Percentiles rank a stretch among this genome's conserved stretches.
phyloP scores from a whole-genome alignment of 805 yeast species.

The Teunomyces tritomae region DNA sequence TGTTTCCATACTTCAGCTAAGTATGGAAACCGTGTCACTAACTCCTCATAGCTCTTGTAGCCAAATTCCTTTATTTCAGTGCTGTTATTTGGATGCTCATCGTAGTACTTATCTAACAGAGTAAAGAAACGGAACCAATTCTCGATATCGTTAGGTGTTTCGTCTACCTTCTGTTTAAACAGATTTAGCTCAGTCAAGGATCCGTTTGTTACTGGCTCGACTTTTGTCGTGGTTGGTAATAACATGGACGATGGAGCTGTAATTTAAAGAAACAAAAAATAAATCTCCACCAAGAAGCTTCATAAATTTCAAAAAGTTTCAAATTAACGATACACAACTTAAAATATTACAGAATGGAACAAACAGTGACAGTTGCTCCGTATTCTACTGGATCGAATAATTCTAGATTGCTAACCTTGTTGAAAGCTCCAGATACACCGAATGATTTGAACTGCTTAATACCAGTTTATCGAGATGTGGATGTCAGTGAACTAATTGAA shows the following conservation, averaged over 20 bases:
- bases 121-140: conserved; percentile 41
- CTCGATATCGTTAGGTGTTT: conserved; percentile 29
- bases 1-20: conserved; percentile 63
- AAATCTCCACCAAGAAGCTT: not conserved
- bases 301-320: not conserved
- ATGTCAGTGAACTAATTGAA: conserved; percentile 9
- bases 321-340: not conserved
- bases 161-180: not conserved
- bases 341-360: not conserved
- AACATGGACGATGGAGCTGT: not conserved
- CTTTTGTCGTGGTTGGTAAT: not conserved
- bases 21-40: conserved; percentile 57
- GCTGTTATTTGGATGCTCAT: conserved; percentile 12
- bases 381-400: conserved; percentile 8
- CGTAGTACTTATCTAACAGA: conserved; percentile 21
- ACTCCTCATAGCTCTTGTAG: conserved; percentile 18
- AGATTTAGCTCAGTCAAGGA: not conserved
- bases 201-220: not conserved
- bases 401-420: conserved; percentile 9
- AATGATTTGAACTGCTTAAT: conserved; percentile 1
- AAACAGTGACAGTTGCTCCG: conserved; percentile 7
- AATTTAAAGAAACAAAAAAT: not conserved
- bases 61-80: conserved; percentile 18
- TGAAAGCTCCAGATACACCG: conserved; percentile 7
- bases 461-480: conserved; percentile 6